Base-by-base conservation (phyloP, 441 rosid species). In the Aquilaria agallochum region DNA sequence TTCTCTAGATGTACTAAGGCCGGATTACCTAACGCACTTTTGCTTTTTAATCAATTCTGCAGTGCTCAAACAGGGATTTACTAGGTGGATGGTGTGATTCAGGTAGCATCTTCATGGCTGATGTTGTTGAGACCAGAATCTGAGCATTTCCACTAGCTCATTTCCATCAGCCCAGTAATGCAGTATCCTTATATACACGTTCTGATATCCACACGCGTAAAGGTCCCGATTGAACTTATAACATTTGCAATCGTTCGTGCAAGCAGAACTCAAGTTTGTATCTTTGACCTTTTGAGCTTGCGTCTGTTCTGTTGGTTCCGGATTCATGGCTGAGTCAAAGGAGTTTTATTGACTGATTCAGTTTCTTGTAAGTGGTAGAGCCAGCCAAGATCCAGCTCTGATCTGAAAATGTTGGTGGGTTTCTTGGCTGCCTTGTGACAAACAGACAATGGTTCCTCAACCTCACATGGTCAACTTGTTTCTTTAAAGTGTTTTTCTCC, bases 81-180 rank as follows among this genome's bases (percentile, higher is more conserved):
- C n/a, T 80, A 59, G 89, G 86, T 4, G 88, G 92, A 49, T 86
- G 92, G 92, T 80, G 88, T 33, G 84, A 82, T 71, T 86, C 89
- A 0, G 84, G 84, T 32, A 80, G 84, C 72, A 72, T 83, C 55
- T 83, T 84, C 10, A 68, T 86, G 59, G 89, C 78, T 34, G 89
- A 86, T 31, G 68, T 83, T 53, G 72, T 51, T 47, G 64, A 36
- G 65, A 13, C 33, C 31, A 48, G 59, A 15, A 58, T 50, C 15
- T 48, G 70, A 42, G 53, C 11, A 34, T 45, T 68, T 47, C 13
- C 15, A 15, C n/a, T 12, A 40, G 40, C 6, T 2, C 62, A 56
- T 42, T 7, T 53, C 58, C 50, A 33, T 27, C 7, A 52, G 30
- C 56, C 55, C 45, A 5, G 53, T 63, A 70, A 61, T 56, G 58